A percentile compares a stretch with the other conserved stretches of the same genome.
Evolutionary conservation across 2,329 filamentous ascomycete species (phyloP).

Genomic region (Podosphaera xanthii): DNA sequence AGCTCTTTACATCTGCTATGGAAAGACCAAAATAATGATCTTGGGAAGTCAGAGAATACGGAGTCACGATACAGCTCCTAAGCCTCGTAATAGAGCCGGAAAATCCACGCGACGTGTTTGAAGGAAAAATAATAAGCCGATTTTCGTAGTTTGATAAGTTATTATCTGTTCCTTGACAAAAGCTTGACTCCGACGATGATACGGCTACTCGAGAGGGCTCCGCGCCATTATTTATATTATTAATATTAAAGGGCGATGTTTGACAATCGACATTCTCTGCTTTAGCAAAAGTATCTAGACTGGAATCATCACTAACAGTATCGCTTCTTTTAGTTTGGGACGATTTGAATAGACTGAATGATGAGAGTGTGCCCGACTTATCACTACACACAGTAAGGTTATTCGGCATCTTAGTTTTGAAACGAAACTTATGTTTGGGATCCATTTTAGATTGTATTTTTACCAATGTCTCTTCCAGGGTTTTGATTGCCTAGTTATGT

Average conservation of each 20-base stretch:
- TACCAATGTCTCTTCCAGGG: slow-evolving; percentile 55
- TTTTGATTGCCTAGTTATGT: slow-evolving; percentile 40
- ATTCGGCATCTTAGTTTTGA: slow-evolving; percentile 38
- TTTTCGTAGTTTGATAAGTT: slow-evolving; percentile 41
- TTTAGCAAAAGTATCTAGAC: background rate
- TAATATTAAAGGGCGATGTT: background rate
- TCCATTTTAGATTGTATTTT: slow-evolving; percentile 42
- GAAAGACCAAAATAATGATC: slow-evolving; percentile 47
- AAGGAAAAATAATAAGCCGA: slow-evolving; percentile 57
- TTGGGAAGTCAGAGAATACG: slow-evolving; percentile 41
- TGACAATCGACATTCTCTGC: no score
- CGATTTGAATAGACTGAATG: slow-evolving; percentile 22
- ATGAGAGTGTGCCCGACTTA: slow-evolving; percentile 30
- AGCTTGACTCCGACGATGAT: slow-evolving; percentile 18
- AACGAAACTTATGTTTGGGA: slow-evolving; percentile 64
- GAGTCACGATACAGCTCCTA: slow-evolving; percentile 51
- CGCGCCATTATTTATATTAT: background rate
- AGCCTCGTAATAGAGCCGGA: slow-evolving; percentile 51
- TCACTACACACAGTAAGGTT: slow-evolving; percentile 29
- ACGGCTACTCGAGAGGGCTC: background rate
- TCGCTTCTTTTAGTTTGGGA: slow-evolving; percentile 14
- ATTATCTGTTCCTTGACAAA: slow-evolving; percentile 37
- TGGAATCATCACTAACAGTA: slow-evolving; percentile 9
- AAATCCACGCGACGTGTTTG: slow-evolving; percentile 45
- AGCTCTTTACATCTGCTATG: slow-evolving; percentile 45